phyloP scores from a whole-genome alignment of 2,329 filamentous ascomycete genomes.

The Fusarium sp. region DNA sequence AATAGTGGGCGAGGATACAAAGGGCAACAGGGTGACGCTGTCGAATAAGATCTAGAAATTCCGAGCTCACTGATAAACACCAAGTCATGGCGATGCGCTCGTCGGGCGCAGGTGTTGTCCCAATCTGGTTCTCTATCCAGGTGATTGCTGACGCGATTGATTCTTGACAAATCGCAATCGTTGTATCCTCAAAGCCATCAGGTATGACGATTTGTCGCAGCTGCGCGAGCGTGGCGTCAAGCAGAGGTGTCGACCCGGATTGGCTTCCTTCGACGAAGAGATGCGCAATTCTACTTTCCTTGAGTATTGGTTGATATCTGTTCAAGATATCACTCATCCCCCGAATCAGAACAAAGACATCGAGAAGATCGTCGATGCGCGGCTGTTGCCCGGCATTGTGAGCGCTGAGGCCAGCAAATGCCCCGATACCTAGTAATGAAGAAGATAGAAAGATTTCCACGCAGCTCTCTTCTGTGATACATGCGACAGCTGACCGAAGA shows the following conservation, averaged over 20 bases:
- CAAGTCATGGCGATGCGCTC: conserved; percentile 30
- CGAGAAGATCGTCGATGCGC: conserved; percentile 48
- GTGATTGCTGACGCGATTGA: neutral
- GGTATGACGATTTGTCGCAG: conserved; percentile 24
- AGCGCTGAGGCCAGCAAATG: conserved; percentile 45
- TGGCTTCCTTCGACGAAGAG: conserved; percentile 10
- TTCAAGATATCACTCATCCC: conserved; percentile 49
- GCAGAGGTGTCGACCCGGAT: neutral
- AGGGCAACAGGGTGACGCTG: conserved; percentile 29
- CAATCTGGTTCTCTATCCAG: conserved; percentile 7
- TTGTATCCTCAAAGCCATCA: neutral
- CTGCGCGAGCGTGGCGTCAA: conserved; percentile 9
- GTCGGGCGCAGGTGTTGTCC: neutral
- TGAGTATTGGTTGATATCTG: conserved; percentile 34
- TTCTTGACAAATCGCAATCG: neutral
- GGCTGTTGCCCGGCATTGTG: conserved; percentile 35
- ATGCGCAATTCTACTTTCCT: neutral
- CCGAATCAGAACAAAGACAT: conserved; percentile 48
- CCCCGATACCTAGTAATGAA: conserved; percentile 49
- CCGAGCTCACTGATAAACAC: conserved; percentile 18
- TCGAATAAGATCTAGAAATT: conserved; percentile 32
- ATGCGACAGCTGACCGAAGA: conserved; percentile 43
- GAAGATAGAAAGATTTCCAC: conserved; percentile 51
- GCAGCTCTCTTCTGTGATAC: conserved; percentile 47
- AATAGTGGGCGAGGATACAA: conserved; percentile 30